Conservation (phyloP, 1,284 basidiomycete genomes). For the Sphagnurus paluster region DNA sequence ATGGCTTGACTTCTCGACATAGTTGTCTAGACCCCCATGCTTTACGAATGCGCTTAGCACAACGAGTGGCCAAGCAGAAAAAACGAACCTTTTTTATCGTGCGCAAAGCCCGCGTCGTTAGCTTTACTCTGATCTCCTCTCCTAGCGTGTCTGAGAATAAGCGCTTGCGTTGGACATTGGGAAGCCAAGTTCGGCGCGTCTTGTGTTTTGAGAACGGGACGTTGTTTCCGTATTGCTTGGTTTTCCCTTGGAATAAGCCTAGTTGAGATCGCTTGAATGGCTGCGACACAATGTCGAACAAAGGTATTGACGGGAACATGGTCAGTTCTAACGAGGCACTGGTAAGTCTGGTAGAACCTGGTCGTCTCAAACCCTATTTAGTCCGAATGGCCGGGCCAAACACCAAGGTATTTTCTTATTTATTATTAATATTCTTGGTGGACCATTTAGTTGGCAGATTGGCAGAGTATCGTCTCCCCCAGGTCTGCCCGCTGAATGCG, state of each 20-base stretch:
- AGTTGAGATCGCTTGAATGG: conserved; percentile 77
- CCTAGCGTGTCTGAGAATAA: conserved; percentile 67
- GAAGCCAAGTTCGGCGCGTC: conserved; percentile 88
- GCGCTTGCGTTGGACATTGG: conserved; percentile 80
- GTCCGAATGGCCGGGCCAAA: too few relatives aligned
- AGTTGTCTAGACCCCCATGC: conserved; percentile 81
- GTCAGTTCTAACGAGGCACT: neutral
- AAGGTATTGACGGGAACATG: conserved; percentile 30
- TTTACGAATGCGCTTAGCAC: conserved; percentile 24
- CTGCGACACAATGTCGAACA: conserved; percentile 43
- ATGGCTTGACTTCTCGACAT: conserved; percentile 66
- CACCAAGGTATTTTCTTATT: too few relatives aligned
- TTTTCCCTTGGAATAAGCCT: conserved; percentile 81
- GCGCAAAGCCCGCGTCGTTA: conserved; percentile 73
- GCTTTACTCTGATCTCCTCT: conserved; percentile 58
- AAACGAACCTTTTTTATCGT: conserved; percentile 75
- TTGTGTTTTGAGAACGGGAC: conserved; percentile 91
- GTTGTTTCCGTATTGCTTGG: conserved; percentile 83
- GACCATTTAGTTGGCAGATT: too few relatives aligned
- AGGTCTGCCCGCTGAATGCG: too few relatives aligned
- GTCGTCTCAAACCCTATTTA: too few relatives aligned
- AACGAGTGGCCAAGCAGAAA: neutral
- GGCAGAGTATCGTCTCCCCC: too few relatives aligned
- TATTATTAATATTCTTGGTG: too few relatives aligned
- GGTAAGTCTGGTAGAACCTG: neutral